phyloP scores from a whole-genome alignment of 2,329 filamentous ascomycete species.

The Fusarium udum region DNA sequence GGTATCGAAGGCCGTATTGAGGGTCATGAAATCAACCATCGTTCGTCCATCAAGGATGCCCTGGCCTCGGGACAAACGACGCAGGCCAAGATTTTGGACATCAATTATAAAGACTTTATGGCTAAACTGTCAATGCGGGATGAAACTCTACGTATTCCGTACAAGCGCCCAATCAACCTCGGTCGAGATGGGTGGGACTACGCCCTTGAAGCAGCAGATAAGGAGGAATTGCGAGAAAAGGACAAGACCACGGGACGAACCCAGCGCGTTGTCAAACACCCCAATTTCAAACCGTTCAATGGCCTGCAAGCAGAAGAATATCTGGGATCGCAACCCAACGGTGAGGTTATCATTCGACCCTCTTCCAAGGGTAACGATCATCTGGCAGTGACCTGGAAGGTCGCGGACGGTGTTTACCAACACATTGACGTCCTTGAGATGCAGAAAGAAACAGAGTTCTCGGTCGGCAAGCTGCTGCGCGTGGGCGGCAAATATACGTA shows the following conservation, averaged over 20 bases:
- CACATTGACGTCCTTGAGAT: constrained; percentile 97
- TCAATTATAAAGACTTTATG: constrained; percentile 87
- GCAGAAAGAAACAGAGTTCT: constrained; percentile 97
- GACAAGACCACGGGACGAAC: constrained; percentile 85
- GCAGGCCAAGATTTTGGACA: constrained; percentile 85
- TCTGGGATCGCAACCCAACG: constrained; percentile 83
- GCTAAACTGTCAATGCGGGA: constrained; percentile 88
- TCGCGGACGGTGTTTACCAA: constrained; percentile 94
- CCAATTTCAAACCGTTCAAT: constrained; percentile 94
- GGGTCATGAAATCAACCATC: constrained; percentile 80
- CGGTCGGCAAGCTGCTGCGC: constrained; percentile 84
- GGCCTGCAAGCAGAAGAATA: constrained; percentile 92
- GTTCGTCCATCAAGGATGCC: constrained; percentile 75
- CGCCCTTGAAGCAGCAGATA: constrained; percentile 80
- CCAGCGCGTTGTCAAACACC: constrained; percentile 96
- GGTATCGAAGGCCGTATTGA: constrained; percentile 91
- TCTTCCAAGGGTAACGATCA: constrained; percentile 97
- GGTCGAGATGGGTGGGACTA: constrained; percentile 88
- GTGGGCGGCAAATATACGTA: constrained; percentile 92
- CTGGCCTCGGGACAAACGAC: constrained; percentile 84
- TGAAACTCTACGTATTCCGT: constrained; percentile 78
- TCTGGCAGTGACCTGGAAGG: constrained; percentile 97
- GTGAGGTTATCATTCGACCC: constrained; percentile 93
- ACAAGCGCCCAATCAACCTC: constrained; percentile 74
- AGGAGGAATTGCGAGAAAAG: constrained; percentile 84